Percentiles rank a stretch among this genome's conserved stretches.
phyloP scores from a whole-genome alignment of 306 rosid genomes.

The Morella rubra region DNA sequence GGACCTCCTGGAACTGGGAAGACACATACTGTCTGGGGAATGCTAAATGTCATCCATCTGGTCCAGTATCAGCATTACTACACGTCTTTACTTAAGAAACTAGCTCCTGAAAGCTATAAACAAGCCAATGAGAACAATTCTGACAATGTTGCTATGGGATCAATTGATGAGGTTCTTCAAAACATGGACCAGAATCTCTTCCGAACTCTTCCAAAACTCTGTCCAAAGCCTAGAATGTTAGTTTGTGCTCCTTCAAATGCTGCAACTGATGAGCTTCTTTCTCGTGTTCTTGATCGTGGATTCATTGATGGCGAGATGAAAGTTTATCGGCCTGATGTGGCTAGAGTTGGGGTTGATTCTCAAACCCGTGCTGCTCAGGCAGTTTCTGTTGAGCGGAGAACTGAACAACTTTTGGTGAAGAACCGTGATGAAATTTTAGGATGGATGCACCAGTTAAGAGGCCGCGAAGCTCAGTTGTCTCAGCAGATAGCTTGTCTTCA shows the following conservation, averaged over 20 bases:
- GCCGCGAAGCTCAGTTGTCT: slow-evolving; percentile 73
- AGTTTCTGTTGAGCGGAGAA: slow-evolving; percentile 97
- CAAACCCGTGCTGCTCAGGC: slow-evolving; percentile 99
- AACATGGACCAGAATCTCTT: slow-evolving; percentile 96
- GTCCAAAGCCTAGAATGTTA: slow-evolving; percentile 97
- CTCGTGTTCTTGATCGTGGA: slow-evolving; percentile 97
- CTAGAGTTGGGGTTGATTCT: slow-evolving; percentile 97
- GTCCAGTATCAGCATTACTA: slow-evolving; percentile 99
- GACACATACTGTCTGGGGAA: slow-evolving; percentile 99
- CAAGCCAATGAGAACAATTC: slow-evolving; percentile 75
- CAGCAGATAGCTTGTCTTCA: slow-evolving; percentile 77
- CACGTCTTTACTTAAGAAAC: slow-evolving; percentile 90
- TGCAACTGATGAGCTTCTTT: slow-evolving; percentile 97
- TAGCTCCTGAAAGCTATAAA: slow-evolving; percentile 99
- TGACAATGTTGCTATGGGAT: slow-evolving; percentile 66
- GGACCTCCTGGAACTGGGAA: slow-evolving; percentile 99
- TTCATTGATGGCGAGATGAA: slow-evolving; percentile 99
- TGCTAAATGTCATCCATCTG: slow-evolving; percentile 97
- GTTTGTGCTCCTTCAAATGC: slow-evolving; percentile 99
- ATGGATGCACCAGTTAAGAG: slow-evolving; percentile 91
- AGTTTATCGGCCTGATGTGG: slow-evolving; percentile 97
- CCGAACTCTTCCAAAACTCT: slow-evolving; percentile 87
- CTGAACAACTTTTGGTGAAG: slow-evolving; percentile 90
- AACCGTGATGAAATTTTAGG: slow-evolving; percentile 77
- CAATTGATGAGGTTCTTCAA: slow-evolving; percentile 97